phyloP scores from a whole-genome alignment of 2,329 filamentous ascomycete genomes.

The Sarocladium strictum region DNA sequence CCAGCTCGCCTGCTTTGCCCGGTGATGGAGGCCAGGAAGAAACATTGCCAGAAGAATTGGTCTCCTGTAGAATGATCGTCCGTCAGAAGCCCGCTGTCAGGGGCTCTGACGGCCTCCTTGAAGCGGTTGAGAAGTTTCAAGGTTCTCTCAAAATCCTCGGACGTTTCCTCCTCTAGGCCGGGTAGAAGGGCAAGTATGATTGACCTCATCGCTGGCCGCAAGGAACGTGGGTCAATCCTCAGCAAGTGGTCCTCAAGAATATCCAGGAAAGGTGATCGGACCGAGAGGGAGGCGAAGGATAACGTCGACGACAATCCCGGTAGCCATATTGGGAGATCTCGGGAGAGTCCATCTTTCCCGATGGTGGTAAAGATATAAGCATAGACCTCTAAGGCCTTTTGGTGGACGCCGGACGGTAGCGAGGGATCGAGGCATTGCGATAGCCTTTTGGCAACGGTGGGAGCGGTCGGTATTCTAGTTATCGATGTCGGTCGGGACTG shows the following conservation, averaged over 20 bases:
- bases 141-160: slow-evolving; percentile 92
- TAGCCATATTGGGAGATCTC: slow-evolving; percentile 80
- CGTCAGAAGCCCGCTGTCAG: slow-evolving; percentile 43
- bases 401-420: slow-evolving; percentile 91
- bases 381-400: slow-evolving; percentile 95
- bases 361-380: slow-evolving; percentile 82
- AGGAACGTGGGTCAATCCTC: slow-evolving; percentile 58
- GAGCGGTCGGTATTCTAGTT: slow-evolving; percentile 72
- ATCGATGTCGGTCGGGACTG: slow-evolving; percentile 75
- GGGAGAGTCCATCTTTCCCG: slow-evolving; percentile 71
- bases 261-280: slow-evolving; percentile 78
- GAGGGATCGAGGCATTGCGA: slow-evolving; percentile 93
- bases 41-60: slow-evolving; percentile 96
- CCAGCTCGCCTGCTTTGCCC: slow-evolving; percentile 79
- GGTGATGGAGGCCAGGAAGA: slow-evolving; percentile 90
- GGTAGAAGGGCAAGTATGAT: slow-evolving; percentile 85
- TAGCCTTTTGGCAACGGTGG: slow-evolving; percentile 78
- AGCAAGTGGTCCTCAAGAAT: slow-evolving; percentile 79
- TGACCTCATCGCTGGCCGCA: slow-evolving; percentile 85
- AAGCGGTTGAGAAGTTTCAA: slow-evolving; percentile 72
- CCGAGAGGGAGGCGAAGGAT: slow-evolving; percentile 89
- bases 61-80: slow-evolving; percentile 56
- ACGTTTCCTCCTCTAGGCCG: slow-evolving; percentile 90
- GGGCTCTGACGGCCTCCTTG: slow-evolving; percentile 59
- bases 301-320: slow-evolving; percentile 84